Conservation (phyloP, 208 protist species). For the Sergeia podlipaevii region DNA sequence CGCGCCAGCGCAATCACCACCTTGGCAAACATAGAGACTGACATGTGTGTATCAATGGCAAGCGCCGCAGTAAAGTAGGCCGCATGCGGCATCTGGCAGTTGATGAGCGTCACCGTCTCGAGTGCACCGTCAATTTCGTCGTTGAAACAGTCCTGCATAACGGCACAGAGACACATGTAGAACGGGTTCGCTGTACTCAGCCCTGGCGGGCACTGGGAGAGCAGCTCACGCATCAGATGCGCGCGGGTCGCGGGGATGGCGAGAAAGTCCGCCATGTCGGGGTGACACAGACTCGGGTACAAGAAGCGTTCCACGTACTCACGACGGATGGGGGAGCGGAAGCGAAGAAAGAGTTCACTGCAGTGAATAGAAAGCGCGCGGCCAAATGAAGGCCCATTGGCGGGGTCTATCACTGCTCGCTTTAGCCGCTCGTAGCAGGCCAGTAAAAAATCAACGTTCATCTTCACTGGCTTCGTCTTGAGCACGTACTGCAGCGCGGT, state of each 20-base stretch:
- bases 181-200: constrained; percentile 74
- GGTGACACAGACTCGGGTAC: constrained; percentile 79
- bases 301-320: constrained; percentile 88
- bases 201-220: constrained; percentile 69
- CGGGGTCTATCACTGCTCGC: constrained; percentile 60
- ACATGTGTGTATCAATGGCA: constrained; percentile 83
- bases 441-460: constrained; percentile 87
- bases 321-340: constrained; percentile 86
- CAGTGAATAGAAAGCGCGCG: constrained; percentile 83
- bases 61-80: constrained; percentile 84
- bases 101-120: constrained; percentile 73
- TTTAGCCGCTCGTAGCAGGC: constrained; percentile 89
- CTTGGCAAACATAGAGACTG: constrained; percentile 86
- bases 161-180: constrained; percentile 86
- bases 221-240: constrained; percentile 70
- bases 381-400: constrained; percentile 59
- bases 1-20: constrained; percentile 78
- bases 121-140: constrained; percentile 79
- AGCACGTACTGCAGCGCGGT: constrained; percentile 78
- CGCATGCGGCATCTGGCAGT: constrained; percentile 88
- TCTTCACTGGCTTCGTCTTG: constrained; percentile 57
- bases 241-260: constrained; percentile 61
- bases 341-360: constrained; percentile 85
- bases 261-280: constrained; percentile 72
- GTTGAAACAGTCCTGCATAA: constrained; percentile 74